Evolutionary conservation across 345 rosid species (phyloP).

Genomic region (Populus euphratica): DNA sequence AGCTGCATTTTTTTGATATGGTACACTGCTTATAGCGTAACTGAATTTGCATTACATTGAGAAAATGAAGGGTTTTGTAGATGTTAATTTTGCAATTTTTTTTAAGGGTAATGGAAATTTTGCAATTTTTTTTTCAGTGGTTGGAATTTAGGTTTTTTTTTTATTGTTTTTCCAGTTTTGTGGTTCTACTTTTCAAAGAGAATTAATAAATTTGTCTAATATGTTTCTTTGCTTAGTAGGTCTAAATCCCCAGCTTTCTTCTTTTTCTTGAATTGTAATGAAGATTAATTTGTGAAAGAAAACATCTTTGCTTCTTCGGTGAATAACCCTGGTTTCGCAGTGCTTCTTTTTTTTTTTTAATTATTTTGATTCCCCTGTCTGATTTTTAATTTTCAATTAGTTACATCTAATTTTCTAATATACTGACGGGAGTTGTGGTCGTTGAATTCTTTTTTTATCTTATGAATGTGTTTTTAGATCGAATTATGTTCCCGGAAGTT

Average conservation of each 20-base stretch:
- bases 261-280: too few relatives aligned
- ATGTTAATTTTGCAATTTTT: neutral
- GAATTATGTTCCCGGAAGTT: conserved; percentile 63
- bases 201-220: neutral
- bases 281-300: neutral
- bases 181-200: neutral
- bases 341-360: too few relatives aligned
- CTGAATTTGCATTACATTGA: neutral
- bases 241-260: neutral
- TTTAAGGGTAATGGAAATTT: too few relatives aligned
- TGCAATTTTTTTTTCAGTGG: neutral
- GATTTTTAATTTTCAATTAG: neutral
- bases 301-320: neutral
- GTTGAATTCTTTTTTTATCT: neutral
- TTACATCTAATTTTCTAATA: too few relatives aligned
- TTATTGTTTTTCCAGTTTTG: too few relatives aligned
- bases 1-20: neutral
- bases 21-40: too few relatives aligned
- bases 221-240: neutral
- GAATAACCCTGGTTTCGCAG: neutral
- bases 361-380: neutral
- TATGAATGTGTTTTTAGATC: conserved; percentile 34
- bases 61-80: neutral
- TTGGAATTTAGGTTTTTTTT: too few relatives aligned
- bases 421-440: too few relatives aligned